Evolutionary conservation across 805 yeast genomes (phyloP), one percentile per base, ranked within the genome.

Genomic region (Zygoascus tannicola): DNA sequence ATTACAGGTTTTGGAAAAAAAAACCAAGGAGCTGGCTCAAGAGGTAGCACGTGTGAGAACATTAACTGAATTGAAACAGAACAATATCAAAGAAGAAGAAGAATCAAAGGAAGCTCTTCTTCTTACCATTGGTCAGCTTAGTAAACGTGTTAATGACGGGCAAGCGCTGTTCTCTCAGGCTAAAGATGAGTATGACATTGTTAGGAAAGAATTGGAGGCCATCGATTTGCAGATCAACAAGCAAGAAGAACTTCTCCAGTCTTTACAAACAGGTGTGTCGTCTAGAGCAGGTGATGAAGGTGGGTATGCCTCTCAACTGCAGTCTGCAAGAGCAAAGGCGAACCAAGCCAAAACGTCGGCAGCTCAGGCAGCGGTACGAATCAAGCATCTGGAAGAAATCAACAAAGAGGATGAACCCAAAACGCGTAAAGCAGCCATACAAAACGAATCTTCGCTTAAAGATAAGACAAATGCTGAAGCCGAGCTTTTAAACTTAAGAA

Each of bases 181-280:
- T 5, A 78, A 81, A 53, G 43, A 53, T 3, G 70, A 68, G n/a
- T 76, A 72, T 52, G 62, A 66, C 2, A 49, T 54, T 0, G 60
- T 75, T 8, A 77, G 75, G 40, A 57, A 55, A 1, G 56, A 63
- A n/a, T 64, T 82, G 19, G 65, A 62, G 2, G 56, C 58, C 0
- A 50, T 77, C 44, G 78, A 76, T 48, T 67, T 64, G 4, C 68
- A 69, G 12, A 68, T 73, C 38, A 66, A 68, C 28, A 71, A 68
- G 47, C 85, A 83, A 52, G 90, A 85, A 54, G 96, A 88, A 49
- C 68, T 88, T 8, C 64, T 85, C 7, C 82, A 92, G 0, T 80
- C 94, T 0, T 68, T 88, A 34, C 78, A 87, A 0, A 85, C 95
- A 0, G 96, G 97, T 54, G 79, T 88, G n/a, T 83, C 95, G 0